Evolutionary conservation across 2,329 filamentous ascomycete species (phyloP).

Genomic region (Dactylellina parvicollis): DNA sequence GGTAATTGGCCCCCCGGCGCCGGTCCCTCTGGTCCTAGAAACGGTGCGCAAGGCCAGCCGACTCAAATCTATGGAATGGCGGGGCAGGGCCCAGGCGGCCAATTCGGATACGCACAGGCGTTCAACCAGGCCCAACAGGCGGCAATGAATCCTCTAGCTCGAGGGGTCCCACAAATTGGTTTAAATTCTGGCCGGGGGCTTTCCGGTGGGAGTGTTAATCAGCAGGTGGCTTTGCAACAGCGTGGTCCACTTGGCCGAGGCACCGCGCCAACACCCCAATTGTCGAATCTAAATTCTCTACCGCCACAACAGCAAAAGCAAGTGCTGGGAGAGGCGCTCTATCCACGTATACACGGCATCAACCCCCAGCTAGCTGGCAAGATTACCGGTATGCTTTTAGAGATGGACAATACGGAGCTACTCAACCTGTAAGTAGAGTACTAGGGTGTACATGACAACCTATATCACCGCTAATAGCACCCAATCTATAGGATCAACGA

Average conservation of each 20-base stretch:
- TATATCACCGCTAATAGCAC: conserved; percentile 58
- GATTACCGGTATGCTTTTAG: conserved; percentile 99
- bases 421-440: conserved; percentile 83
- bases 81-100: conserved; percentile 69
- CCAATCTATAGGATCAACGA: conserved; percentile 77
- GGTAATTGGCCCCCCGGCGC: conserved; percentile 68
- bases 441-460: neutral
- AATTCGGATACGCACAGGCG: conserved; percentile 47
- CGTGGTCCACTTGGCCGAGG: conserved; percentile 55
- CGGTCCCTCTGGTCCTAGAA: conserved; percentile 70
- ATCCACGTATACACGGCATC: conserved; percentile 96
- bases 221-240: conserved; percentile 59
- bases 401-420: conserved; percentile 98
- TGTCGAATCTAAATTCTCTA: conserved; percentile 67
- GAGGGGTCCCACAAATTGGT: conserved; percentile 62
- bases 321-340: conserved; percentile 95
- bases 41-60: conserved; percentile 80
- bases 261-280: conserved; percentile 9
- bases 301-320: conserved; percentile 89
- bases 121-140: conserved; percentile 43
- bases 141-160: conserved; percentile 31
- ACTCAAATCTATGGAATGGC: conserved; percentile 86
- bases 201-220: conserved; percentile 16
- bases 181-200: conserved; percentile 63
- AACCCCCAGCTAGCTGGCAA: conserved; percentile 97